Conservation (phyloP, 2,329 filamentous ascomycete species). For the Penicillium sp. region DNA sequence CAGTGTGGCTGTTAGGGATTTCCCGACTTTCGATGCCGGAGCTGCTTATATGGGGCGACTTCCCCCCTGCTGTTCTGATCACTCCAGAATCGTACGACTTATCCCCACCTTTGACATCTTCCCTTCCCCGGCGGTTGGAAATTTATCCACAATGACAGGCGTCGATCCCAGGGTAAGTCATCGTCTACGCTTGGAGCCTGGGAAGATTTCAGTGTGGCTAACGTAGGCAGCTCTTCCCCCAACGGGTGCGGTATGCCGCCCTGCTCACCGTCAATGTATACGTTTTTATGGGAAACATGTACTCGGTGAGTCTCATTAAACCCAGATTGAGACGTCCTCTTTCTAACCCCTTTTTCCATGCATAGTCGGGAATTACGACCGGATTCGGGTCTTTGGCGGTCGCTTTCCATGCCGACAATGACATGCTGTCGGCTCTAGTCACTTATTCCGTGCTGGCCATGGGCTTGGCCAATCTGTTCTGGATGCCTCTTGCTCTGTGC, state of each 20-base stretch:
- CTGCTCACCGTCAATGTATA: conserved; percentile 35
- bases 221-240: conserved; percentile 26
- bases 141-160: conserved; percentile 15
- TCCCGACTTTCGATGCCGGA: conserved; percentile 7
- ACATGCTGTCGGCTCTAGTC: conserved; percentile 26
- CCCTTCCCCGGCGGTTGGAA: background rate
- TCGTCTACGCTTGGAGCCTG: background rate
- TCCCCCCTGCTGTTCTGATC: background rate
- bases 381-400: conserved; percentile 29
- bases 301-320: conserved; percentile 21
- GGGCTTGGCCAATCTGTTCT: conserved; percentile 38
- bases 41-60: conserved; percentile 18
- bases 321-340: background rate
- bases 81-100: conserved; percentile 15
- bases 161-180: conserved; percentile 29
- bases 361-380: conserved; percentile 31
- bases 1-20: conserved; percentile 6
- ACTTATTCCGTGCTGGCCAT: conserved; percentile 32
- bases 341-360: conserved; percentile 4
- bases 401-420: conserved; percentile 25
- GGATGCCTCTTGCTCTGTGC: conserved; percentile 43
- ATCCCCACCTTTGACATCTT: conserved; percentile 5
- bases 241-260: conserved; percentile 31
- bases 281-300: conserved; percentile 38
- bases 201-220: conserved; percentile 2